Conservation (phyloP, 2,329 filamentous ascomycete species). For the Epichloe baconii region DNA sequence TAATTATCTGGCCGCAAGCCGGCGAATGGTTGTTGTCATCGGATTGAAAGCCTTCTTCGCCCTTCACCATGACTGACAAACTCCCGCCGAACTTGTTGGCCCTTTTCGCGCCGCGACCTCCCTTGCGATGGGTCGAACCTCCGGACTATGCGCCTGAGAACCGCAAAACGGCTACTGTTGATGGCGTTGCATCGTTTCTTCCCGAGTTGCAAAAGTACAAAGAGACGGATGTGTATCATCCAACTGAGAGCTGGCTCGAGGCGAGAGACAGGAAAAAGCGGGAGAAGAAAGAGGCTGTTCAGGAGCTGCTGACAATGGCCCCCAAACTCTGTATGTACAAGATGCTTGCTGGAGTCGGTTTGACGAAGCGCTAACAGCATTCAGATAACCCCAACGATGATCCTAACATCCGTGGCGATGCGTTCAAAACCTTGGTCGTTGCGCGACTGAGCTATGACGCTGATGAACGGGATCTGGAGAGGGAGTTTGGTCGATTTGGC, state of each 20-base stretch:
- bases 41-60: background rate
- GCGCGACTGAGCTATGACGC: constrained; percentile 81
- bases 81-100: constrained; percentile 83
- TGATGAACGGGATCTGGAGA: constrained; percentile 78
- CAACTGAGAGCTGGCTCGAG: constrained; percentile 90
- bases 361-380: constrained; percentile 1
- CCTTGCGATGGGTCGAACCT: constrained; percentile 77
- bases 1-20: background rate
- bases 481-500: constrained; percentile 86
- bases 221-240: constrained; percentile 60
- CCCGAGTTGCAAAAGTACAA: constrained; percentile 64
- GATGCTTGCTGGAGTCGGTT: background rate
- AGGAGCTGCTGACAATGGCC: constrained; percentile 50
- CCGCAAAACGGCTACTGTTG: constrained; percentile 59
- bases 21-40: background rate
- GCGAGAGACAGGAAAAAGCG: constrained; percentile 68
- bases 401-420: constrained; percentile 79
- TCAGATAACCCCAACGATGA: constrained; percentile 74
- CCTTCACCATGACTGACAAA: constrained; percentile 72
- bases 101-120: constrained; percentile 94
- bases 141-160: constrained; percentile 73
- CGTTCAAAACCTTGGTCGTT: constrained; percentile 90
- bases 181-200: constrained; percentile 63
- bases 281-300: constrained; percentile 61
- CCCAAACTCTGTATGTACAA: constrained; percentile 45